A percentile compares a stretch with the other conserved stretches of the same genome.
Conservation (phyloP, 129 eudicot genomes). For the Ambrosia artemisiifolia region DNA sequence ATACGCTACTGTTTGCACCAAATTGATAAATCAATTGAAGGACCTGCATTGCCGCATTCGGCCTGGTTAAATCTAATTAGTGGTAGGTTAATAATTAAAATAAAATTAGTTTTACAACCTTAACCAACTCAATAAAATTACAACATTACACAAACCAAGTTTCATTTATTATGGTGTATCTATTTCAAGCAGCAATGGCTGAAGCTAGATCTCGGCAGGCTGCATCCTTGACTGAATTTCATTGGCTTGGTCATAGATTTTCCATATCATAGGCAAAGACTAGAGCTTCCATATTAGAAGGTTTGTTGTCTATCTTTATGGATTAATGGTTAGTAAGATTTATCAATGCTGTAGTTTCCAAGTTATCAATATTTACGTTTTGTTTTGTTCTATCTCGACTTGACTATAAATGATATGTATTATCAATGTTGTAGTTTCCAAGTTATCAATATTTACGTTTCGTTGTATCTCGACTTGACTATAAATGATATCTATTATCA, state of each 20-base stretch:
- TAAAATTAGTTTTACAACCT: neutral
- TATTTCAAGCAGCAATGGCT: slow-evolving; percentile 83
- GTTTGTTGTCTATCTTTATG: slow-evolving; percentile 32
- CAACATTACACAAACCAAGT: slow-evolving; percentile 1
- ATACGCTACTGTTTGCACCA: slow-evolving; percentile 87
- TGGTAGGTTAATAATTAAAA: slow-evolving; percentile 40
- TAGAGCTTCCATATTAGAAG: slow-evolving; percentile 87
- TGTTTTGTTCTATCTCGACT: neutral
- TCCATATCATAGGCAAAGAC: slow-evolving; percentile 95
- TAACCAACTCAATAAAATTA: slow-evolving; percentile 6
- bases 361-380: neutral
- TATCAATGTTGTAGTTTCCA: neutral
- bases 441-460: neutral
- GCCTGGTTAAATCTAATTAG: slow-evolving; percentile 87
- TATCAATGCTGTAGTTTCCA: neutral
- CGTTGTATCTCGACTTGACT: neutral
- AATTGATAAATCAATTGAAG: slow-evolving; percentile 94
- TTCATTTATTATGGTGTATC: slow-evolving; percentile 12
- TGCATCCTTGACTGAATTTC: slow-evolving; percentile 95
- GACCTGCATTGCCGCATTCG: slow-evolving; percentile 67
- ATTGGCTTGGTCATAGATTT: slow-evolving; percentile 88
- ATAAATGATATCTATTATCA: neutral
- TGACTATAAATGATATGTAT: too few relatives aligned
- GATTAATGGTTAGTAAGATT: neutral
- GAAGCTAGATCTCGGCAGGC: slow-evolving; percentile 99